Evolutionary conservation across 306 rosid species (phyloP), one percentile per base, ranked within the genome.

Genomic region (Lotus japonicus): DNA sequence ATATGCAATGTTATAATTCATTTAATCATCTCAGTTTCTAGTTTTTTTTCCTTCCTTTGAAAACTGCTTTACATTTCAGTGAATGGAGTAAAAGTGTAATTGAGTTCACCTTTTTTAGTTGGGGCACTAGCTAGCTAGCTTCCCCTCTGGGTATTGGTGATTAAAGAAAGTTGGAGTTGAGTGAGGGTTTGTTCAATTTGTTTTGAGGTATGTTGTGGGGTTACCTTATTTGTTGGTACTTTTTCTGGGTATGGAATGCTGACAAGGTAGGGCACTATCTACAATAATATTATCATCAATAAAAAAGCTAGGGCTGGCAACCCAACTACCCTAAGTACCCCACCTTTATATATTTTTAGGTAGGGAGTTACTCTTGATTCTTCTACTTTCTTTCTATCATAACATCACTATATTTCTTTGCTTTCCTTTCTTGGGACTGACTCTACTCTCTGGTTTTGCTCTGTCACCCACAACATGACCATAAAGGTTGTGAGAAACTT

Each of bases 251-350:
- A 74, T 82, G 95, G 89, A 88, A 82, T 73, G 82, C 80, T 80
- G 89, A 84, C 91, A 68, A 59, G 82, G 84, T 71, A 79, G 81
- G 89, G 64, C 91, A 82, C 80, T 72, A 75, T 61, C 78, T 45
- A 71, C 65, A 67, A 66, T 59, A 19, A 59, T 80, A 33, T 72
- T 73, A 10, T 41, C 61, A 10, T 41, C 61, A 69, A 28, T 62
- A 14, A 36, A 33, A 31, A 79, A 53, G 55, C 72, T 48, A 15
- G 52, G 79, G 84, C 43, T 70, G 68, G 52, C 83, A 69, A 54
- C 48, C 58, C 78, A 79, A 56, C 66, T 0, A 60, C 67, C 60
- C 73, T 58, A 69, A 35, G n/a, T n/a, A n/a, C n/a, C 64, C 74
- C 74, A 49, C 44, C 64, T 53, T 38, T 33, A 11, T 44, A 14